These are phyloP conservation scores for Lachnellula cervina DNA, from an alignment of 2,329 filamentous ascomycete species.

Conservation along the genomic window DNA sequence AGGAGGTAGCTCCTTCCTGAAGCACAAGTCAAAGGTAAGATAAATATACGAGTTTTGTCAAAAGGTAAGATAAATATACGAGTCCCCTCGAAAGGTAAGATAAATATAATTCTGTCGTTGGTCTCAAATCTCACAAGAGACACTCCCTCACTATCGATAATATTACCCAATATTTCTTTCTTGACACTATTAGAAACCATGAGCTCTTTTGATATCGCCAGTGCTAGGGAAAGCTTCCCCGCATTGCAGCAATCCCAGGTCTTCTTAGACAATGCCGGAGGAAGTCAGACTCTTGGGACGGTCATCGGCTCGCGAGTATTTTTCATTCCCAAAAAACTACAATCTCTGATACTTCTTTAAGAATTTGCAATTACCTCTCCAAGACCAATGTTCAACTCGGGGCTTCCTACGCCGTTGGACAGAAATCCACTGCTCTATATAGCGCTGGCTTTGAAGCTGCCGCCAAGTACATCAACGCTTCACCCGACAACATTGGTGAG, in stretches of 20 bases:
- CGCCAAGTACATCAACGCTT: slow-evolving; percentile 66
- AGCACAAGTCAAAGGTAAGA: no score
- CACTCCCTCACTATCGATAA: background rate
- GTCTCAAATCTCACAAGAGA: background rate
- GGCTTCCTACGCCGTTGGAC: slow-evolving; percentile 59
- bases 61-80: no score
- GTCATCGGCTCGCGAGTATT: slow-evolving; percentile 60
- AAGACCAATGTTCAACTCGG: slow-evolving; percentile 72
- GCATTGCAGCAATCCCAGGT: slow-evolving; percentile 62
- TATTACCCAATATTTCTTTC: background rate
- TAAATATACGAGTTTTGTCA: no score
- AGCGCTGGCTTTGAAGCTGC: slow-evolving; percentile 57
- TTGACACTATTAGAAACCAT: slow-evolving; percentile 15
- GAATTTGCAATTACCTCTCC: slow-evolving; percentile 61
- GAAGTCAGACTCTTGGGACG: slow-evolving; percentile 62
- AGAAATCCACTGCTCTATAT: slow-evolving; percentile 56
- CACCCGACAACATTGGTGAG: slow-evolving; percentile 58
- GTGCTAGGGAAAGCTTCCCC: slow-evolving; percentile 59
- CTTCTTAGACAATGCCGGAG: slow-evolving; percentile 75
- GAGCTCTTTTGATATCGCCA: slow-evolving; percentile 47
- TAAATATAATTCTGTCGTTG: background rate
- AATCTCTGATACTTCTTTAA: slow-evolving; percentile 27
- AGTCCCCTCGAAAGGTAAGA: no score
- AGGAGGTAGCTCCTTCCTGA: background rate
- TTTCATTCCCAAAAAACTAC: background rate